These are phyloP conservation scores for Pseudopithomyces maydicus DNA, from an alignment of 2,329 filamentous ascomycete genomes.

Conservation along the genomic window DNA sequence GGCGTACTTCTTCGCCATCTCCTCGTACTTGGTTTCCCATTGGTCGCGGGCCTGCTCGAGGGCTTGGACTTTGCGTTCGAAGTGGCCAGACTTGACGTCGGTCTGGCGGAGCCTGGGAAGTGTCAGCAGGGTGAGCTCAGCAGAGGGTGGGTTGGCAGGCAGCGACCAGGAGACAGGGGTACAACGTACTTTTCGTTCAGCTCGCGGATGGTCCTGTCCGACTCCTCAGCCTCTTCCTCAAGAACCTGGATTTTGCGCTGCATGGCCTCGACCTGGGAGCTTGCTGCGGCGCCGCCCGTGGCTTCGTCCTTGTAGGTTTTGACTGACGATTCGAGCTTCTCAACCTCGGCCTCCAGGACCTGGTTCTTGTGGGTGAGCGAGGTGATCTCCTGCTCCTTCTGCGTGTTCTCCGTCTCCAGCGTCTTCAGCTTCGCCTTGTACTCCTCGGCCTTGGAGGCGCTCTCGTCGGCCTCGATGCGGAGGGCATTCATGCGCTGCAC, in stretches of 20 bases:
- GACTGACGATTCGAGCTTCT: slow-evolving; percentile 84
- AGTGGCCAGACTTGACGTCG: slow-evolving; percentile 98
- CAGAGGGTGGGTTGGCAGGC: neutral
- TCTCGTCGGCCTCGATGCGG: slow-evolving; percentile 90
- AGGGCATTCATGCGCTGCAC: slow-evolving; percentile 90
- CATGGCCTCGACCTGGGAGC: slow-evolving; percentile 88
- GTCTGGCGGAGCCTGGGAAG: slow-evolving; percentile 86
- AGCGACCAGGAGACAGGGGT: neutral
- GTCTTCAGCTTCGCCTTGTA: slow-evolving; percentile 84
- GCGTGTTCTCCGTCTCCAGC: slow-evolving; percentile 91
- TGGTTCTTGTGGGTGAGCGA: slow-evolving; percentile 95
- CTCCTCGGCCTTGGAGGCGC: slow-evolving; percentile 81
- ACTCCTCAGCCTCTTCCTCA: slow-evolving; percentile 96
- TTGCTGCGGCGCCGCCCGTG: slow-evolving; percentile 79
- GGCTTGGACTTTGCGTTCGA: slow-evolving; percentile 98
- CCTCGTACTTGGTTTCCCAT: slow-evolving; percentile 98
- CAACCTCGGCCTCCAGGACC: slow-evolving; percentile 85
- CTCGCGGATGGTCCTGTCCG: slow-evolving; percentile 94
- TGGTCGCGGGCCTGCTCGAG: slow-evolving; percentile 89
- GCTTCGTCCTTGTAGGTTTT: slow-evolving; percentile 87
- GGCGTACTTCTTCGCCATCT: slow-evolving; percentile 90
- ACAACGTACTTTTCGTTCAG: slow-evolving; percentile 91
- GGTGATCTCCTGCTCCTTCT: slow-evolving; percentile 98
- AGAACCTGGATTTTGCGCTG: slow-evolving; percentile 92
- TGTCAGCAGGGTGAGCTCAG: slow-evolving; percentile 22